Evolutionary conservation across 1,284 basidiomycete species (phyloP), one percentile per base, ranked within the genome.

Genomic region (Microbotryum lychnidis-dioicae): DNA sequence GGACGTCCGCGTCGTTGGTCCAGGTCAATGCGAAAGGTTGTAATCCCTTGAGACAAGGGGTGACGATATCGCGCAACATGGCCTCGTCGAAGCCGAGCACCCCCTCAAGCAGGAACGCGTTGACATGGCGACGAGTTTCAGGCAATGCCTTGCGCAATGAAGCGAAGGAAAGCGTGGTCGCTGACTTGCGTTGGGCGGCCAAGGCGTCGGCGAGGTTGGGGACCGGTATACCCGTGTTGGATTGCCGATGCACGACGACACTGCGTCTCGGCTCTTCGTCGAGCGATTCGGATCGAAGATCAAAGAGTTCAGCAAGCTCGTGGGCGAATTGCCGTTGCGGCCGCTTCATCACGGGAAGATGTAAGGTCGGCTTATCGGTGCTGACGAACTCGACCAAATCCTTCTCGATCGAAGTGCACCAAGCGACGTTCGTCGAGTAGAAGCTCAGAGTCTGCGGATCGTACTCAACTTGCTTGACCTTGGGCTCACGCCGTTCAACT

Each of bases 401-500:
- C 4, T 56, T 33, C 33, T 53, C 50, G 18, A 61, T 54, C 49
- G 46, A 14, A 29, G 48, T 57, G 37, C 27, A 56, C 42, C 45
- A 54, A 12, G 53, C n/a, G 23, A 46, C 27, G 37, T 68, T 68
- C 20, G 62, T 55, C 1, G 51, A 56, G 33, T 50, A 62, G 49
- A 58, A 68, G 12, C 12, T 48, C 29, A 68, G 29, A 18, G 57
- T 59, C 45, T 53, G 23, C 16, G 60, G 56, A 25, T 62, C 57
- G 53, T 64, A 63, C 29, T 58, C 58, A 48, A 66, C 67, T 55
- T 68, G 64, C 25, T 57, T 53, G n/a, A 54, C 45, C 58, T 64
- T 66, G 27, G 54, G 44, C 46, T 66, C 64, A 49, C 57, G 62
- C 59, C 83, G 71, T 65, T 74, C 75, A 71, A 96, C 91, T 0